phyloP scores from a whole-genome alignment of 306 rosid genomes.

The Citrullus mucosospermus region DNA sequence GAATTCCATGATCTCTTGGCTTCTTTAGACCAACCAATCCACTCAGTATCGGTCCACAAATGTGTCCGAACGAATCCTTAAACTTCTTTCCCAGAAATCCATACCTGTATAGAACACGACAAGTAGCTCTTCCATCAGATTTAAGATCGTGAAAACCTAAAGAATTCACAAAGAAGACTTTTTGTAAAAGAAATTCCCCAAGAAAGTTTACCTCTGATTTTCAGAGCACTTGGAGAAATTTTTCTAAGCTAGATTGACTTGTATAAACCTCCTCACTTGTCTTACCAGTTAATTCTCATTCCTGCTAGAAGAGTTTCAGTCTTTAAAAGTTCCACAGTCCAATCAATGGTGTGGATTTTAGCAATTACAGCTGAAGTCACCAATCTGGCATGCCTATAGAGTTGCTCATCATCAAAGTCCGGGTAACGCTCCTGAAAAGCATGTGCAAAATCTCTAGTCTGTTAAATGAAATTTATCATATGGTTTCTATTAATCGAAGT shows the following conservation, averaged over 20 bases:
- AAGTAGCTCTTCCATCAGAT: background rate
- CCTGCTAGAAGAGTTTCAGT: constrained; percentile 53
- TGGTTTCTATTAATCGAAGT: background rate
- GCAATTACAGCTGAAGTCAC: constrained; percentile 75
- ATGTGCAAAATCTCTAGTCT: background rate
- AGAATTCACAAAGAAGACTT: background rate
- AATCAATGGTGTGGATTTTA: constrained; percentile 75
- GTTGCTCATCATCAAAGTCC: constrained; percentile 49
- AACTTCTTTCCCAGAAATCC: constrained; percentile 67
- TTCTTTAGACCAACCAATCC: constrained; percentile 58
- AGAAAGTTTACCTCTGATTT: background rate
- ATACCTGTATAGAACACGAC: constrained; percentile 26
- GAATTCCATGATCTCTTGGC: constrained; percentile 69
- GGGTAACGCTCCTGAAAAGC: constrained; percentile 32
- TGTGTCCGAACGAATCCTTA: constrained; percentile 50
- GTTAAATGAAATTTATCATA: background rate
- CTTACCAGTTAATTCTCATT: constrained; percentile 68
- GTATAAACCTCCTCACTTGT: background rate
- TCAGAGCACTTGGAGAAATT: background rate
- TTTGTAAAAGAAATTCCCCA: background rate
- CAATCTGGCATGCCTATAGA: constrained; percentile 57
- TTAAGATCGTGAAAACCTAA: background rate
- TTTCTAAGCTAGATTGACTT: constrained; percentile 9
- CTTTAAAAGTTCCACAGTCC: constrained; percentile 70
- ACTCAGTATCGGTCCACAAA: constrained; percentile 43